Evolutionary conservation across 2,329 filamentous ascomycete genomes (phyloP), one percentile per base, ranked within the genome.

Genomic region (Botrytis medusae): DNA sequence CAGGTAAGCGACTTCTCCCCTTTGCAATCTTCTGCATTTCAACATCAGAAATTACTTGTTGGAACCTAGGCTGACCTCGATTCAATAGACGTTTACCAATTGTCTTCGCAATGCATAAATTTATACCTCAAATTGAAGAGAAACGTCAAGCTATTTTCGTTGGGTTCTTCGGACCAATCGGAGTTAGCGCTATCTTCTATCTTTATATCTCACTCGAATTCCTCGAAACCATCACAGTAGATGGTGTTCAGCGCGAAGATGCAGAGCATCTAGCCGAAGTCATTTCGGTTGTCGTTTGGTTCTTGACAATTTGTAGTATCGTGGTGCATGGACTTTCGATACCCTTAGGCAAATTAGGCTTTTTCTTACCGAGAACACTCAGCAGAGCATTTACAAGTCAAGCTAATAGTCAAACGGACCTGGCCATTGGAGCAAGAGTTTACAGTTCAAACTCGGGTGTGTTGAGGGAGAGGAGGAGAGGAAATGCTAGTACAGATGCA

Each of bases 121-220:
- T 87, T 74, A 95, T 97, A 62, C 92, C 88, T 44, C 93, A 97
- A 80, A 94, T 97, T 60, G 88, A 94, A 73, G 86, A 92, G 59
- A 82, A 87, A 44, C 87, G 88, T 6, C 94, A 97, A 77, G 94
- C 94, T 2, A 83, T 93, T 0, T 97, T 97, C 79, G 93, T 96
- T 12, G 95, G 95, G 0, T 97, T 97, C 84, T 98, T 98, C 76
- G 95, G 95, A 0, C 95, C 95, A 0, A 95, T 98, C 72, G 94
- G 95, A 4, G 94, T 97, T 1, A 93, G 93, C 25, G 95, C 94
- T 1, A 88, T 97, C 32, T 98, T 97, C 81, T 97, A 98, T 80
- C 86, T 98, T 9, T 97, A 94, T 79, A 85, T 97, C 75, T 91
- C 88, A 59, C 82, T 93, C 1, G 93, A 97, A 37, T 97, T 95